Evolutionary conservation across 2,329 filamentous ascomycete genomes (phyloP), one percentile per base, ranked within the genome.

Genomic region (Tolypocladium cylindrosporum): DNA sequence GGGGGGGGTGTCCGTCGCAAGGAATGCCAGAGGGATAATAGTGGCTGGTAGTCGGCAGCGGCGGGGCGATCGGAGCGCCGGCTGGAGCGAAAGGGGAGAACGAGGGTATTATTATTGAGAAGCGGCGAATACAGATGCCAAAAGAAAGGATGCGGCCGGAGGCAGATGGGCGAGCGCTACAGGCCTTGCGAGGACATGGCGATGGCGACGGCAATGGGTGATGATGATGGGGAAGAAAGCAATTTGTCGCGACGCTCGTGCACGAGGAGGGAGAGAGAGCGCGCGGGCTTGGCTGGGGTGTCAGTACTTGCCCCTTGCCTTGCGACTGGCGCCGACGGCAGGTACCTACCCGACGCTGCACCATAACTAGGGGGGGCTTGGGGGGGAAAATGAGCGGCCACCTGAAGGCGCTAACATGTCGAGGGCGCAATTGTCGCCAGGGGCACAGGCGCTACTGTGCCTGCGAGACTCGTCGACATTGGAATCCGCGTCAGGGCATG

Each of bases 91-190:
- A 21, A 54, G 34, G 16, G 24, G 53, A 9, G 39, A 43, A 34
- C 21, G 39, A 55, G 39, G 13, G 39, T 27, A 55, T 55, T 42
- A 34, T 43, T 42, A 36, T 42, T 21, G 34, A 43, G 39, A 36
- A 52, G 48, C 19, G 34, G 19, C 48, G 39, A 34, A 43, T 54
- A n/a, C 52, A 54, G n/a, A 43, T 43, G 53, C 39, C 39, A 55
- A 55, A 55, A 31, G 53, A 55, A 52, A 51, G 52, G 42, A 54
- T 54, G 55, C 55, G 48, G 53, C 53, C 55, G 39, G 19, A 21
- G 40, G 45, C 10, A 41, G 45, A 9, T 11, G 39, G 37, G 24
- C 21, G 40, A 36, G 41, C 40, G 54, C 54, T 55, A 55, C 31
- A 55, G 54, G 41, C 54, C 40, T 13, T 10, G 31, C 41, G 31